These are phyloP conservation scores for Singerocomus inundabilis DNA, from an alignment of 1,284 basidiomycete species.

Conservation along the genomic window DNA sequence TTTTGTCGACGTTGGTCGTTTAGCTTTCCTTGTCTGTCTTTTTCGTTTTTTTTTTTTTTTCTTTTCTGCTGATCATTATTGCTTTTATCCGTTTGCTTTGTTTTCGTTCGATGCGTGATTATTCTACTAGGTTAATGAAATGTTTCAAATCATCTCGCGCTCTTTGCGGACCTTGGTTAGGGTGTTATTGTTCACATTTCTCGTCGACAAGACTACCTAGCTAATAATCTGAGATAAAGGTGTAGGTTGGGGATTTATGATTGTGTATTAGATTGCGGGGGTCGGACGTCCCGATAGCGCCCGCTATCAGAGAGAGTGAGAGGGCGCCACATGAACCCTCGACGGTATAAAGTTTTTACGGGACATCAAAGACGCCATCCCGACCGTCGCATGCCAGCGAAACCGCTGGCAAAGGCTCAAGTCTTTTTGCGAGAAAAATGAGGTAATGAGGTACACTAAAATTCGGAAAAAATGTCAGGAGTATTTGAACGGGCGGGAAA, in stretches of 20 bases:
- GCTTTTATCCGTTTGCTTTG: slow-evolving; percentile 20
- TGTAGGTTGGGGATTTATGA: slow-evolving; percentile 3
- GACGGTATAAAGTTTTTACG: slow-evolving; percentile 19
- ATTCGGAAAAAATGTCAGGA: not conserved
- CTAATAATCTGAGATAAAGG: slow-evolving; percentile 5
- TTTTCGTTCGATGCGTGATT: slow-evolving; percentile 8
- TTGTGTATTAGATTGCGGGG: not conserved
- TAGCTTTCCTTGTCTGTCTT: slow-evolving; percentile 1
- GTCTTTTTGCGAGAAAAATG: not conserved
- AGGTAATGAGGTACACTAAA: slow-evolving; percentile 5
- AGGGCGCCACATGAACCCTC: slow-evolving; percentile 9
- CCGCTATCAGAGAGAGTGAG: no score
- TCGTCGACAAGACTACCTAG: slow-evolving; percentile 3
- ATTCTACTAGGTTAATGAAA: slow-evolving; percentile 16
- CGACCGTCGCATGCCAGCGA: no score
- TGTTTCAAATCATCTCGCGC: slow-evolving; percentile 8
- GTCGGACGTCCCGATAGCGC: not conserved
- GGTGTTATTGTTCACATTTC: not conserved
- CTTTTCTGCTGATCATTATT: slow-evolving; percentile 34
- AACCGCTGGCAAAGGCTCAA: no score
- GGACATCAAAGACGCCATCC: no score
- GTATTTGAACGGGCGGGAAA: not conserved
- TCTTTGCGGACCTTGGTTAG: slow-evolving; percentile 1
- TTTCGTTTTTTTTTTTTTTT: not conserved
- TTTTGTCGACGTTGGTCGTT: not conserved